Conservation (phyloP, 805 yeast genomes). For the Candida sanyiensis region DNA sequence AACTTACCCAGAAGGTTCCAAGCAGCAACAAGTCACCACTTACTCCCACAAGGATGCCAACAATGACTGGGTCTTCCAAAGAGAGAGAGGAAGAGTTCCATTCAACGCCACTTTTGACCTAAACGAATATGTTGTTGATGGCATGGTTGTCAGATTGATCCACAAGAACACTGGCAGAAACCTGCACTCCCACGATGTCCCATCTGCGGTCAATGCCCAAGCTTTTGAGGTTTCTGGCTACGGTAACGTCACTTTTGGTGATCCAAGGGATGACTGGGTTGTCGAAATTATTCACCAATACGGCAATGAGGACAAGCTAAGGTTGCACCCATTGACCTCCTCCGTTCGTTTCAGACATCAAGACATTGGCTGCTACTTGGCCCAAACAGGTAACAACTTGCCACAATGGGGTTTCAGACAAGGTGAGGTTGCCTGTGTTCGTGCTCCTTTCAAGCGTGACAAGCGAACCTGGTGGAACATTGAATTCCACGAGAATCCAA, state of each 20-base stretch:
- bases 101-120: slow-evolving; percentile 20
- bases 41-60: slow-evolving; percentile 86
- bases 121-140: slow-evolving; percentile 41
- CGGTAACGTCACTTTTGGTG: slow-evolving; percentile 62
- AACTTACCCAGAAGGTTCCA: slow-evolving; percentile 83
- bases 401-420: slow-evolving; percentile 99
- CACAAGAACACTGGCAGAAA: slow-evolving; percentile 71
- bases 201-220: slow-evolving; percentile 64
- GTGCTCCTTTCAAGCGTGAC: slow-evolving; percentile 61
- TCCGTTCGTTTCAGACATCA: slow-evolving; percentile 70
- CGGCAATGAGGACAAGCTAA: slow-evolving; percentile 44
- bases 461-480: slow-evolving; percentile 88
- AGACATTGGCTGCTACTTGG: slow-evolving; percentile 74
- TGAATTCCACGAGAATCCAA: slow-evolving; percentile 59
- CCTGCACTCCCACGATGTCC: slow-evolving; percentile 75
- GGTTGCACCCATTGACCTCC: slow-evolving; percentile 76
- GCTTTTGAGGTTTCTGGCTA: slow-evolving; percentile 80
- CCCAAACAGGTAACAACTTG: slow-evolving; percentile 72
- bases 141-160: slow-evolving; percentile 61
- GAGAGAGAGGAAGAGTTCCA: slow-evolving; percentile 38
- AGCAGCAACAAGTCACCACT: slow-evolving; percentile 91
- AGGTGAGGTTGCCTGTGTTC: slow-evolving; percentile 86
- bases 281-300: slow-evolving; percentile 61
- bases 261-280: slow-evolving; percentile 71
- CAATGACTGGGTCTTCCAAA: slow-evolving; percentile 73